phyloP scores from a whole-genome alignment of 2,329 filamentous ascomycete species.

The Chaetomiaceae sp. region DNA sequence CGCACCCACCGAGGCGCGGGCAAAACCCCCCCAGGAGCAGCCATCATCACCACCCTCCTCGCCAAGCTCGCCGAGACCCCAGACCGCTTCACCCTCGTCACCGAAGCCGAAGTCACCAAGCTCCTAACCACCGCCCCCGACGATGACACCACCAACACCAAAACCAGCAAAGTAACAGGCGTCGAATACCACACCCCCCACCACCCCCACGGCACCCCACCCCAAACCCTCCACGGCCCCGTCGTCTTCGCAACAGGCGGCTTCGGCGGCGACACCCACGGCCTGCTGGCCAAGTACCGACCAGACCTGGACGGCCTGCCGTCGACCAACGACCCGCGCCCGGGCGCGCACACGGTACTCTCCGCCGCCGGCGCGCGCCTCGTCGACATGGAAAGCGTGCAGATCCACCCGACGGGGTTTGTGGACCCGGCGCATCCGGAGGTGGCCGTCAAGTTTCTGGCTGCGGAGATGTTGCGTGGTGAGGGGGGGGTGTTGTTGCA shows the following conservation, averaged over 20 bases:
- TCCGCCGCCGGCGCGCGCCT: conserved; percentile 37
- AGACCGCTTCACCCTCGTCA: conserved; percentile 45
- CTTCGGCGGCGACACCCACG: conserved; percentile 57
- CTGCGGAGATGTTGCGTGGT: conserved; percentile 57
- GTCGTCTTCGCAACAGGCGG: conserved; percentile 59
- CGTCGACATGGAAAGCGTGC: conserved; percentile 52
- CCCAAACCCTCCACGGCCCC: conserved; percentile 42
- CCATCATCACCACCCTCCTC: conserved; percentile 52
- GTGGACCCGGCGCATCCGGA: conserved; percentile 46
- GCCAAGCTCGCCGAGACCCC: conserved; percentile 43
- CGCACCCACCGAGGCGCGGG: conserved; percentile 55
- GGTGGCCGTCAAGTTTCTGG: conserved; percentile 54
- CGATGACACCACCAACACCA: background rate
- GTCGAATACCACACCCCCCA: conserved; percentile 41
- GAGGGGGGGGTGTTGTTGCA: conserved; percentile 56
- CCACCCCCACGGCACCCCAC: conserved; percentile 16
- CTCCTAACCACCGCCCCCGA: conserved; percentile 32
- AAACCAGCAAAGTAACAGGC: conserved; percentile 38
- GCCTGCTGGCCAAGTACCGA: conserved; percentile 50
- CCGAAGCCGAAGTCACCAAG: conserved; percentile 47
- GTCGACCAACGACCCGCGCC: conserved; percentile 57
- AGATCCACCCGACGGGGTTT: conserved; percentile 62
- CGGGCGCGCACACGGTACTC: conserved; percentile 47
- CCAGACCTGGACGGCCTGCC: conserved; percentile 56
- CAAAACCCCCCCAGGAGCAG: conserved; percentile 52